These are phyloP conservation scores for Sistotremastrum suecicum DNA, from an alignment of 768 basidiomycete species.

Conservation along the genomic window DNA sequence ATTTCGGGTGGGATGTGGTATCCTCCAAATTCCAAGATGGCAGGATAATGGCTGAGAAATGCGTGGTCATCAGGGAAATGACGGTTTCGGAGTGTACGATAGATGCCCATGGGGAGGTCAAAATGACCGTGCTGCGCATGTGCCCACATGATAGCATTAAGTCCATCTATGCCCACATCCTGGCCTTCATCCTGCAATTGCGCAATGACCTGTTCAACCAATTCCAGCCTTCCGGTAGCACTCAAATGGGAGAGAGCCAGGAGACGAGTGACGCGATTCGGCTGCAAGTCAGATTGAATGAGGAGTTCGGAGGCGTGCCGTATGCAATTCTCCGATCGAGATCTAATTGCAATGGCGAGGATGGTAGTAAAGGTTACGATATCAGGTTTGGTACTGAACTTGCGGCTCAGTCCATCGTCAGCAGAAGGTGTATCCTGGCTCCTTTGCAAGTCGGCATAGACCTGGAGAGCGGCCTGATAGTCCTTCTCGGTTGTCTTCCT, in stretches of 20 bases:
- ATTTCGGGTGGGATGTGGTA: conserved; percentile 29
- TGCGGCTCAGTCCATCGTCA: background rate
- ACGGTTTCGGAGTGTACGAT: conserved; percentile 47
- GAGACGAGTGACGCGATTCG: conserved; percentile 51
- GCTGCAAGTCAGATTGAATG: conserved; percentile 34
- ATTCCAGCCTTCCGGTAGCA: conserved; percentile 28
- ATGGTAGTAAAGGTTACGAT: conserved; percentile 58
- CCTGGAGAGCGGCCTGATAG: conserved; percentile 42
- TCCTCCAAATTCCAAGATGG: conserved; percentile 16
- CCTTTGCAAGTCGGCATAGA: conserved; percentile 46
- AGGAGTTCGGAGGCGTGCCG: conserved; percentile 41
- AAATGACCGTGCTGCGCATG: conserved; percentile 38
- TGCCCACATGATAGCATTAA: conserved; percentile 62
- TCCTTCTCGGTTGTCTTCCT: conserved; percentile 43
- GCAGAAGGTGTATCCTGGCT: conserved; percentile 15
- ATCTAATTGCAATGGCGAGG: conserved; percentile 46
- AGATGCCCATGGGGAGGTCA: conserved; percentile 46
- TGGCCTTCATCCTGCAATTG: conserved; percentile 37
- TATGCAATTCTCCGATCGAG: conserved; percentile 27
- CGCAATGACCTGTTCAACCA: conserved; percentile 39
- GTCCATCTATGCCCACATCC: conserved; percentile 45
- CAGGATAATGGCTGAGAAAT: background rate
- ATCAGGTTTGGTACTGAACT: conserved; percentile 31
- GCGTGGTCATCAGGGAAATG: conserved; percentile 19
- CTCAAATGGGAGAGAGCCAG: conserved; percentile 44